Evolutionary conservation across 495 filamentous ascomycete species (phyloP).

Genomic region (Podospora didyma): DNA sequence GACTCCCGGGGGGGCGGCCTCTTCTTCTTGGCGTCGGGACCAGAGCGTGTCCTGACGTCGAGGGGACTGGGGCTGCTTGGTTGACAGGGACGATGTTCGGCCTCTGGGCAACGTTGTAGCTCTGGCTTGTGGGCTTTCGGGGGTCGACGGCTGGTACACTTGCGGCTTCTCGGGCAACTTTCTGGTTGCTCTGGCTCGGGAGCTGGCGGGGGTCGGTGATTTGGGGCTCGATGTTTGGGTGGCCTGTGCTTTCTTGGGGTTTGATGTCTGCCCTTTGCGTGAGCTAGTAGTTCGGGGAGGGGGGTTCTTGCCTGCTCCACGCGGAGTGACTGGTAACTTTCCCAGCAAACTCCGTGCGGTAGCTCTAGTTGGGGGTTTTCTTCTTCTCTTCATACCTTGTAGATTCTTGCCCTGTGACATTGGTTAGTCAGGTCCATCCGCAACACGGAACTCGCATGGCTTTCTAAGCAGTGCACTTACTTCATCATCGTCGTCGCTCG

Average conservation of each 20-base stretch:
- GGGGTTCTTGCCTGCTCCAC: conserved; percentile 1
- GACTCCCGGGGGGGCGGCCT: too few relatives aligned
- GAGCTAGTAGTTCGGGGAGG: conserved; percentile 13
- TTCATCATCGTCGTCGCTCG: conserved; percentile 19
- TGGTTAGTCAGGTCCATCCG: conserved; percentile 5
- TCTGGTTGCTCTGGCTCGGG: conserved; percentile 3
- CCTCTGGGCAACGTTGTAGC: not conserved
- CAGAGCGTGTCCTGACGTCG: too few relatives aligned
- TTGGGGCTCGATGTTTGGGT: not conserved
- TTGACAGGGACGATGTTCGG: too few relatives aligned
- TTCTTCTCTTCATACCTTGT: conserved; percentile 3
- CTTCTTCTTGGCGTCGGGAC: too few relatives aligned
- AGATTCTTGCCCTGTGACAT: conserved; percentile 5
- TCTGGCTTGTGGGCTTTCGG: conserved; percentile 1
- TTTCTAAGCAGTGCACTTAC: too few relatives aligned
- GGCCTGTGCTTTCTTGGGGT: conserved; percentile 10
- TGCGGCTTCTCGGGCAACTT: too few relatives aligned
- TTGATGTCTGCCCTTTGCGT: conserved; percentile 12
- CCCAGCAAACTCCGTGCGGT: not conserved
- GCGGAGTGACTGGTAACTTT: conserved; percentile 10
- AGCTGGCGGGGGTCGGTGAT: not conserved
- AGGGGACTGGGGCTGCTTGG: too few relatives aligned
- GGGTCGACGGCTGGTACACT: not conserved
- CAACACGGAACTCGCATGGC: conserved; percentile 12
- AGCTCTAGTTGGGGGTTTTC: conserved; percentile 1